Evolutionary conservation across 768 basidiomycete genomes (phyloP), one percentile per base, ranked within the genome.

Genomic region (Phanerodontia chrysosporium): DNA sequence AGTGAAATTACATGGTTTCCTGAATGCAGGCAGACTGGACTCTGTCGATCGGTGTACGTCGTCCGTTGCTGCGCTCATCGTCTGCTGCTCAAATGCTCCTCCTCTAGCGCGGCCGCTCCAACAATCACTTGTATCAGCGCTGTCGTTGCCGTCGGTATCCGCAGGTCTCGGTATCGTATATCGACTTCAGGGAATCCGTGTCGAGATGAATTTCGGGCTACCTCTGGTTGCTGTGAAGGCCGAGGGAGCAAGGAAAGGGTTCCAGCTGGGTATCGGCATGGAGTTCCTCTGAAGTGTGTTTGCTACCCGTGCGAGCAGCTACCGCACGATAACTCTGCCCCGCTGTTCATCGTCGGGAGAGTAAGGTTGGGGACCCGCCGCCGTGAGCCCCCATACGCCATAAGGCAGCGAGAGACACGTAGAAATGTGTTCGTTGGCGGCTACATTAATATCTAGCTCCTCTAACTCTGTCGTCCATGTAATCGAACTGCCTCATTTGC

Each of bases 121-220:
- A 30, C 73, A 78, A 22, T 80, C 73, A 46, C 55, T 87, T 27
- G 63, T 69, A 10, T 64, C 67, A 25, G 72, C 78, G 28, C 64
- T 88, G 21, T 64, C 73, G 2, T 74, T 72, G 45, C 90, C 94
- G 0, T 90, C 90, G 0, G 74, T 95, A 49, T 89, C 90, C 2
- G 90, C 82, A 0, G 94, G 94, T 7, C 65, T 94, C 13, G 95
- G 94, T 3, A 73, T 97, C 16, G 81, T 95, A 30, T 95, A 94
- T 67, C 79, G 84, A 35, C 86, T 94, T 63, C 88, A 92, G 60
- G 88, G 91, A 4, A 78, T 92, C 21, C 80, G 95, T n/a, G 78
- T 93, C 27, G 95, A 97, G 72, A 76, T 92, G 59, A 96, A 95
- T 70, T 82, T 96, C 62, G 92, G 93, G 7, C 77, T 96, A 35